Conservation (phyloP, 2,329 filamentous ascomycete genomes). For the Talaromyces pinophilus region DNA sequence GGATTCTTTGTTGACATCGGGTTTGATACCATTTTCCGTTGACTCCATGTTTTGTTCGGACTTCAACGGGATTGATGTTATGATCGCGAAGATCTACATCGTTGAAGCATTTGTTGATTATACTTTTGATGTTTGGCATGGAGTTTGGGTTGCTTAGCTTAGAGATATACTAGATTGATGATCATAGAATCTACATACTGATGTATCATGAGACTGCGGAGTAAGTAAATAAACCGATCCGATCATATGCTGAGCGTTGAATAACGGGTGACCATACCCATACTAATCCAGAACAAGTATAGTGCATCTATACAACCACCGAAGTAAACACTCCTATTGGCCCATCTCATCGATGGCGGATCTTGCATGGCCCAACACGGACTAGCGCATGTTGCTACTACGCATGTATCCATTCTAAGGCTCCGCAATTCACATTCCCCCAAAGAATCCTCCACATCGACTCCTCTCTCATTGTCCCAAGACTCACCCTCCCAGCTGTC, state of each 20-base stretch:
- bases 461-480: not conserved
- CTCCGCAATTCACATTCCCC: slow-evolving; percentile 16
- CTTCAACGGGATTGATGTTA: not conserved
- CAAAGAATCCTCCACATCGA: not conserved
- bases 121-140: not conserved
- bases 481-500: not conserved
- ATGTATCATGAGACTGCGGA: not conserved
- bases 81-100: not conserved
- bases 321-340: not conserved
- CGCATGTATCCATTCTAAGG: not conserved
- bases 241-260: not conserved
- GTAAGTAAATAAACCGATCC: not conserved
- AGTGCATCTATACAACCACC: not conserved
- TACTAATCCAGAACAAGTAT: not conserved
- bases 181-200: not conserved
- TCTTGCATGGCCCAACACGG: slow-evolving; percentile 1
- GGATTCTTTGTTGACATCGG: slow-evolving; percentile 3
- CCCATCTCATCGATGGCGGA: not conserved
- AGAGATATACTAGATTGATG: not conserved
- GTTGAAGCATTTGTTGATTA: not conserved
- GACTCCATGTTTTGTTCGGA: not conserved
- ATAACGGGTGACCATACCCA: not conserved
- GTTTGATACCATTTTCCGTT: slow-evolving; percentile 5
- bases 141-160: not conserved
- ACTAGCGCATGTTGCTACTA: not conserved